phyloP scores from a whole-genome alignment of 1,284 basidiomycete genomes.

The Cryptococcus neoformans region DNA sequence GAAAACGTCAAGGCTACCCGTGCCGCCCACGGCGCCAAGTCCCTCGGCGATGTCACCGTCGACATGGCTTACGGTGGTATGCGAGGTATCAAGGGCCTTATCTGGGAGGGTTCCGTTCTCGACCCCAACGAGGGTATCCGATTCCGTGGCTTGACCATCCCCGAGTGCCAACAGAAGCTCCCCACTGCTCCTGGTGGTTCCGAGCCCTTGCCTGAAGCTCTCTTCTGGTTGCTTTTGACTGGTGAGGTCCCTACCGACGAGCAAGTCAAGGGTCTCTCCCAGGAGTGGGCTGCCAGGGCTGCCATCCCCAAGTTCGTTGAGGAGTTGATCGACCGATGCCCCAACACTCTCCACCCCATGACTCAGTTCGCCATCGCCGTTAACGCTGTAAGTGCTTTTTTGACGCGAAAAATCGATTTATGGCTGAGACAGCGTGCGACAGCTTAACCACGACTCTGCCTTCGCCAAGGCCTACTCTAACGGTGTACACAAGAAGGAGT shows the following conservation, averaged over 20 bases:
- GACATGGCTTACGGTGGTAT: slow-evolving; percentile 89
- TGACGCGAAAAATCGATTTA: not conserved
- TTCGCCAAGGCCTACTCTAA: slow-evolving; percentile 94
- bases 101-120: slow-evolving; percentile 94
- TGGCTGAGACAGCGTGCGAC: slow-evolving; percentile 6
- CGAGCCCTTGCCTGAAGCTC: slow-evolving; percentile 88
- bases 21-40: slow-evolving; percentile 79
- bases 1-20: slow-evolving; percentile 85
- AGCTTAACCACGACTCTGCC: slow-evolving; percentile 95
- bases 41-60: slow-evolving; percentile 83
- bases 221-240: slow-evolving; percentile 94
- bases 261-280: slow-evolving; percentile 78
- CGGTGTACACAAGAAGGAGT: slow-evolving; percentile 92
- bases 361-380: slow-evolving; percentile 93
- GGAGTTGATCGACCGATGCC: slow-evolving; percentile 88
- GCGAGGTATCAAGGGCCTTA: slow-evolving; percentile 72
- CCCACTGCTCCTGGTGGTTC: slow-evolving; percentile 84
- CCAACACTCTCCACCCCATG: slow-evolving; percentile 93
- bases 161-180: slow-evolving; percentile 78
- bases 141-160: slow-evolving; percentile 90
- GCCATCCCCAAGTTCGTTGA: slow-evolving; percentile 88
- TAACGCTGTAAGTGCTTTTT: slow-evolving; percentile 66
- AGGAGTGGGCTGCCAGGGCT: slow-evolving; percentile 88
- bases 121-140: slow-evolving; percentile 96
- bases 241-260: slow-evolving; percentile 87